phyloP scores from a whole-genome alignment of 208 protist genomes.

The Porcisia deanei region DNA sequence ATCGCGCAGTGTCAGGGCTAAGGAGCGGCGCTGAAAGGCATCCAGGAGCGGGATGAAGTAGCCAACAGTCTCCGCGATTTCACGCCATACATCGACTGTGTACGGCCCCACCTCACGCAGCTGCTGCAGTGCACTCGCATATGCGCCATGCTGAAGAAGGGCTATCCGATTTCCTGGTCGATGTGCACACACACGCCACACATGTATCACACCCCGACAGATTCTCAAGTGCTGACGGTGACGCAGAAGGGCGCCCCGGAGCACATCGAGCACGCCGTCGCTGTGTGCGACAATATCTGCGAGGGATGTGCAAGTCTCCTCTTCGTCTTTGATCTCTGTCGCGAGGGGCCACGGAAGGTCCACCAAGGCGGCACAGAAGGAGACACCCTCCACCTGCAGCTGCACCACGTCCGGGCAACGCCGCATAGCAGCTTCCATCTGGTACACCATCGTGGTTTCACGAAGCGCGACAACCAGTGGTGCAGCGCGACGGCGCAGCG shows the following conservation, averaged over 20 bases:
- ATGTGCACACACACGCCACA: conserved; percentile 47
- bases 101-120: conserved; percentile 16
- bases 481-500: neutral
- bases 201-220: conserved; percentile 36
- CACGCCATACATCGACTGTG: conserved; percentile 38
- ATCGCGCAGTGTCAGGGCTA: conserved; percentile 43
- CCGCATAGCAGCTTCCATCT: conserved; percentile 40
- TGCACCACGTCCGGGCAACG: conserved; percentile 29
- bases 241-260: conserved; percentile 26
- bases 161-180: conserved; percentile 31
- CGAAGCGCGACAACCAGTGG: conserved; percentile 32
- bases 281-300: conserved; percentile 52
- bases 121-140: conserved; percentile 31
- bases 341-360: conserved; percentile 23
- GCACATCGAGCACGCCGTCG: conserved; percentile 49
- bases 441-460: conserved; percentile 32
- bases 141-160: conserved; percentile 48
- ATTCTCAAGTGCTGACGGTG: conserved; percentile 40
- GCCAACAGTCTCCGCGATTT: conserved; percentile 46
- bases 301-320: conserved; percentile 14
- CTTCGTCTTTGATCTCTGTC: conserved; percentile 7
- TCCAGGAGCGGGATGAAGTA: conserved; percentile 54
- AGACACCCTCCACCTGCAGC: conserved; percentile 38
- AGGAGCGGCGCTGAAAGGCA: conserved; percentile 51
- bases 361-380: conserved; percentile 49